phyloP scores from a whole-genome alignment of 2,329 filamentous ascomycete genomes.

The Penicillium sp. region DNA sequence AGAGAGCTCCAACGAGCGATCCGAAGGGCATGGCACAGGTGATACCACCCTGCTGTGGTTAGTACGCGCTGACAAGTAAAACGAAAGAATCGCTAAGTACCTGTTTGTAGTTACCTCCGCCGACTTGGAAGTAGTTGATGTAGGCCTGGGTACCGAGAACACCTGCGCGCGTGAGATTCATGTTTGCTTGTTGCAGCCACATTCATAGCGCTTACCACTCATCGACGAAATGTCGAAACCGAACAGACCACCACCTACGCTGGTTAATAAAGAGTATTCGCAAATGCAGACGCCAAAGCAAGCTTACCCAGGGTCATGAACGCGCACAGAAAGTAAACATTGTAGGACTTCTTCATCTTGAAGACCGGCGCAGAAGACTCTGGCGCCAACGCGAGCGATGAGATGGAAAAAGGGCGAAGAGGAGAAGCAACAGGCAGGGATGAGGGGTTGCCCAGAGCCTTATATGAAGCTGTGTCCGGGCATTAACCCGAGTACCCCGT shows the following conservation, averaged over 20 bases:
- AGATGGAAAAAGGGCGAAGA: neutral
- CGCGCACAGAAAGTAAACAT: conserved; percentile 28
- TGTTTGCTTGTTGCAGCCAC: neutral
- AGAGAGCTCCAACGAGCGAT: conserved; percentile 50
- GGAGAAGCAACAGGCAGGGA: neutral
- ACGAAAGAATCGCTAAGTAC: neutral
- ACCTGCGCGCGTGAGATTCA: conserved; percentile 16
- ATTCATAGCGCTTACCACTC: conserved; percentile 27
- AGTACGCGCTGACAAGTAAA: neutral
- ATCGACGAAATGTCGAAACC: conserved; percentile 63
- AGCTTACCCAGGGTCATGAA: conserved; percentile 28
- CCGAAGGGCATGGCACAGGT: conserved; percentile 45
- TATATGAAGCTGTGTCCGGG: neutral
- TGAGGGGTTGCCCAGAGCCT: neutral
- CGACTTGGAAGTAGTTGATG: conserved; percentile 27
- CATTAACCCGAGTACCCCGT: neutral
- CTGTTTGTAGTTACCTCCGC: conserved; percentile 27
- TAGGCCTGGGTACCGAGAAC: conserved; percentile 26
- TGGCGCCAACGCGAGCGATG: conserved; percentile 4
- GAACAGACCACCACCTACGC: conserved; percentile 57
- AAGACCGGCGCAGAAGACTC: neutral
- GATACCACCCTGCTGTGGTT: conserved; percentile 39
- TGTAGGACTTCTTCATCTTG: conserved; percentile 28
- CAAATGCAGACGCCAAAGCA: neutral
- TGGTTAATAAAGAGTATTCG: neutral